Evolutionary conservation across 2,329 filamentous ascomycete genomes (phyloP).

Genomic region (Hypocrella siamensis): DNA sequence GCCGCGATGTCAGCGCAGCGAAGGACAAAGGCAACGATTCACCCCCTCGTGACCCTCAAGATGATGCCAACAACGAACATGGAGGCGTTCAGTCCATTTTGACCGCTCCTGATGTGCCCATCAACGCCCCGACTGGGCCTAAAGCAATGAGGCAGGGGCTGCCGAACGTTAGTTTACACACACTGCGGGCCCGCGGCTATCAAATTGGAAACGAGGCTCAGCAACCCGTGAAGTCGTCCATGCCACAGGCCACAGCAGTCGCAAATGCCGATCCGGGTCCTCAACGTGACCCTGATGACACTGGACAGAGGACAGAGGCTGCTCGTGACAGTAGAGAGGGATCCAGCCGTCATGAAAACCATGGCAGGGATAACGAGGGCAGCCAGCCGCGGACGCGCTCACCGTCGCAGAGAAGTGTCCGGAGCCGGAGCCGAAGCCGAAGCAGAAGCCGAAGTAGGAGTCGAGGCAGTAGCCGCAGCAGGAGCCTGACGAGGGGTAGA

Average conservation of each 20-base stretch:
- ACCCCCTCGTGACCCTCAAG: conserved; percentile 15
- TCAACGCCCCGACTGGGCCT: conserved; percentile 77
- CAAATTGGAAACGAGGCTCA: conserved; percentile 27
- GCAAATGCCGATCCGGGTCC: conserved; percentile 13
- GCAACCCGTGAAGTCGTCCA: conserved; percentile 10
- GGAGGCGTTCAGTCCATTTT: conserved; percentile 16
- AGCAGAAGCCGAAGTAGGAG: conserved; percentile 13
- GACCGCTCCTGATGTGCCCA: conserved; percentile 27
- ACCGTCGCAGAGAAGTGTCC: conserved; percentile 18
- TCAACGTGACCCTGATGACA: conserved; percentile 31
- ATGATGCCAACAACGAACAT: conserved; percentile 12
- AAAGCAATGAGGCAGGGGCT: conserved; percentile 87
- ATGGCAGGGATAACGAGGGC: conserved; percentile 9
- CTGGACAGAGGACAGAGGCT: conserved; percentile 19
- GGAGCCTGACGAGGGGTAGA: conserved; percentile 5
- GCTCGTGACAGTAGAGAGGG: conserved; percentile 15
- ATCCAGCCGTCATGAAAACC: conserved; percentile 10
- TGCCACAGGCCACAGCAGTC: conserved; percentile 3
- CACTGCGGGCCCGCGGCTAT: conserved; percentile 39
- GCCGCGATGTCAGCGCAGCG: conserved; percentile 3
- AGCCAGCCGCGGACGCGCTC: conserved; percentile 11
- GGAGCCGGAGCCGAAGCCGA: conserved; percentile 11
- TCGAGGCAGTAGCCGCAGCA: conserved; percentile 9
- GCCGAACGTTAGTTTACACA: conserved; percentile 63
- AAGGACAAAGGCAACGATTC: conserved; percentile 8